Conservation (phyloP, 1,139 yeast genomes). For the Ogataea hybrid region DNA sequence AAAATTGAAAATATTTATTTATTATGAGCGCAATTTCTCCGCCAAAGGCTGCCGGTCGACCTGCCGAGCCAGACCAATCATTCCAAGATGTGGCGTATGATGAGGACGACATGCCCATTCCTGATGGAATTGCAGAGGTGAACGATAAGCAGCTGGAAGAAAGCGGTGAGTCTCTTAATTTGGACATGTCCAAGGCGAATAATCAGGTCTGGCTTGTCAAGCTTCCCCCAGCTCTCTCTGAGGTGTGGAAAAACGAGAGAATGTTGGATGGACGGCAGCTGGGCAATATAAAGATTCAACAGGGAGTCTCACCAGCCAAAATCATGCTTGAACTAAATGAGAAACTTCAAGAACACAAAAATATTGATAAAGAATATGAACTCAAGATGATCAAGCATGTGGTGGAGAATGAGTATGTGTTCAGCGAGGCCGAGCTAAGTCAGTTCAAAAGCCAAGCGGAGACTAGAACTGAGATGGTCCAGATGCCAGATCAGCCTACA, state of each 20-base stretch:
- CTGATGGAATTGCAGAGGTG: conserved; percentile 33
- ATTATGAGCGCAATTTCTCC: conserved; percentile 13
- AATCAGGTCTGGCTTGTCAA: conserved; percentile 91
- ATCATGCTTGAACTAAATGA: conserved; percentile 59
- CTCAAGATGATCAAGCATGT: conserved; percentile 72
- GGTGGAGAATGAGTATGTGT: conserved; percentile 84
- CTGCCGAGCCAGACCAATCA: conserved; percentile 8
- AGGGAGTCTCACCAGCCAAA: conserved; percentile 41
- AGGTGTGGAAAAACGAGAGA: conserved; percentile 70
- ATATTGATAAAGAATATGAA: conserved; percentile 82
- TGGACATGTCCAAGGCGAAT: conserved; percentile 51
- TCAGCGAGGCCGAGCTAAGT: conserved; percentile 81
- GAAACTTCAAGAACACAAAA: conserved; percentile 26
- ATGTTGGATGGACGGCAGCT: conserved; percentile 68
- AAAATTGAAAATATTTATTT: conserved; percentile 3
- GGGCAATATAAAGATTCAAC: conserved; percentile 76
- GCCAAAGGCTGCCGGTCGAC: conserved; percentile 4
- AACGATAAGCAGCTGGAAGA: conserved; percentile 32
- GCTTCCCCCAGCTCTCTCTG: conserved; percentile 82
- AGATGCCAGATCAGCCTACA: conserved; percentile 49
- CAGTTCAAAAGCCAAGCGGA: conserved; percentile 50
- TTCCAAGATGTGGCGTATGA: conserved; percentile 24
- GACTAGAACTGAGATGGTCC: conserved; percentile 49
- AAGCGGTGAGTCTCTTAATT: conserved; percentile 56
- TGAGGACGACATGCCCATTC: conserved; percentile 32